These are phyloP conservation scores for Rhizopogon vinicolor DNA, from an alignment of 768 basidiomycete species.

Conservation along the genomic window DNA sequence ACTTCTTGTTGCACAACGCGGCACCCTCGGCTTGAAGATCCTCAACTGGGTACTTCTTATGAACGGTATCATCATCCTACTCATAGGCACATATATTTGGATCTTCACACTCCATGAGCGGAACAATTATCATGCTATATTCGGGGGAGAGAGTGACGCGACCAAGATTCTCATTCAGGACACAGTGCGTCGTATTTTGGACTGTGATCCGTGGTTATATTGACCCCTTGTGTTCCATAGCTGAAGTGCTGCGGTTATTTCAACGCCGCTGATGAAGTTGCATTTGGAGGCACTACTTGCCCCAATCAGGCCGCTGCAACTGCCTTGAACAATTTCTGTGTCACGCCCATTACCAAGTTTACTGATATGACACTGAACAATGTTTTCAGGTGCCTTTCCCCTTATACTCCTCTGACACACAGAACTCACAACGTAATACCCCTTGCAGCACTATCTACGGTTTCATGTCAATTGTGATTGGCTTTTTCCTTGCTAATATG, in stretches of 20 bases:
- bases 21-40: conserved; percentile 63
- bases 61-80: conserved; percentile 55
- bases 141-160: conserved; percentile 39
- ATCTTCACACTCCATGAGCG: conserved; percentile 74
- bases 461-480: conserved; percentile 75
- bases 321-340: conserved; percentile 55
- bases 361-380: conserved; percentile 75
- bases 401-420: background rate
- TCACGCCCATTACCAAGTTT: conserved; percentile 59
- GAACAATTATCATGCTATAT: conserved; percentile 58
- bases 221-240: conserved; percentile 31
- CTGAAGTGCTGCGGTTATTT: conserved; percentile 86
- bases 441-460: conserved; percentile 62
- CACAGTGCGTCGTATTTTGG: conserved; percentile 39
- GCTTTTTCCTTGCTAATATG: conserved; percentile 72
- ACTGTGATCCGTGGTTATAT: background rate
- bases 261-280: conserved; percentile 53
- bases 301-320: conserved; percentile 32
- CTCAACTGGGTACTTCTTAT: conserved; percentile 73
- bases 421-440: background rate
- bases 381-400: conserved; percentile 68
- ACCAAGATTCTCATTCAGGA: conserved; percentile 66
- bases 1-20: conserved; percentile 63
- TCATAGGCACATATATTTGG: conserved; percentile 77
- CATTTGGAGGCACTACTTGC: conserved; percentile 63